Percentiles rank a stretch among this genome's conserved stretches.
Conservation (phyloP, 371 early-diverging fungal genomes). For the Cladochytrium tenue region DNA sequence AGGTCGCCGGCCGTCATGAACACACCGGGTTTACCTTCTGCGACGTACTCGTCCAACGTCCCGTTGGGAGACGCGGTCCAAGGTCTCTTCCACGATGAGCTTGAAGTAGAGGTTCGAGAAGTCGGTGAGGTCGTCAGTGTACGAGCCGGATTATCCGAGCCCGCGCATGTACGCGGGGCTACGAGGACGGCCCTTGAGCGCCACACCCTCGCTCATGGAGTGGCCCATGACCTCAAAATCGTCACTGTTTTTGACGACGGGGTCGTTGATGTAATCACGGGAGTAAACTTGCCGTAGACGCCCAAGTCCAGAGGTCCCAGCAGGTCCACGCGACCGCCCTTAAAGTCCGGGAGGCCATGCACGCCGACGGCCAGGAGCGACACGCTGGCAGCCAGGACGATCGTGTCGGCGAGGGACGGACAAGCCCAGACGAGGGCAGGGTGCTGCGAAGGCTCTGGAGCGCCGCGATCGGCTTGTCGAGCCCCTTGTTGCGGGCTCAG, state of each 20-base stretch:
- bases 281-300: constrained; percentile 4
- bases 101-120: constrained; percentile 25
- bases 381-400: constrained; percentile 22
- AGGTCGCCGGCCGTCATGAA: constrained; percentile 7
- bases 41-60: constrained; percentile 17
- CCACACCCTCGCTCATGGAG: constrained; percentile 15
- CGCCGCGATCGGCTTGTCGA: constrained; percentile 2
- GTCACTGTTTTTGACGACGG: constrained; percentile 14
- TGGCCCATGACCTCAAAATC: constrained; percentile 8
- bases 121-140: background rate
- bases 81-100: constrained; percentile 19
- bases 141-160: constrained; percentile 15
- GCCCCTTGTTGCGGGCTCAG: constrained; percentile 16
- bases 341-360: background rate
- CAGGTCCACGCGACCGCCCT: constrained; percentile 17
- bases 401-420: constrained; percentile 27
- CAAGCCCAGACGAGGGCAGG: background rate
- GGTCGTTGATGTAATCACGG: constrained; percentile 18
- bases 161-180: constrained; percentile 8
- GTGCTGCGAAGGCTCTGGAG: constrained; percentile 9
- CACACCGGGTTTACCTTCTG: constrained; percentile 4
- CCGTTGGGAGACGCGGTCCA: constrained; percentile 4
- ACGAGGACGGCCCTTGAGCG: constrained; percentile 20
- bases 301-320: background rate
- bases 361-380: constrained; percentile 11